Evolutionary conservation across 2,329 filamentous ascomycete genomes (phyloP).

Genomic region (Epicoccum sorghinum): DNA sequence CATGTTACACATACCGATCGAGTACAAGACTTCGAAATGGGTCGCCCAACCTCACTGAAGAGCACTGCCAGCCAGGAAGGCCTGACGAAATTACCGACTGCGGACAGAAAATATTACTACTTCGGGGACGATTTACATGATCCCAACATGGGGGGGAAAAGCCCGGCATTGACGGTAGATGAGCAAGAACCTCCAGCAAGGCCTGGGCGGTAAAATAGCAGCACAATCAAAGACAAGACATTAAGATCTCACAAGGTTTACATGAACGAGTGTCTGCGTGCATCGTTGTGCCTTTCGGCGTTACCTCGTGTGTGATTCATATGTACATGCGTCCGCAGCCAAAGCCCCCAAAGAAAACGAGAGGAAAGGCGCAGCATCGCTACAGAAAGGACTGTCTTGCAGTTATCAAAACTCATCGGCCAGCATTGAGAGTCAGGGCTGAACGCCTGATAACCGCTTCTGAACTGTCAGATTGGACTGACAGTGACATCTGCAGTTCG

Average conservation of each 20-base stretch:
- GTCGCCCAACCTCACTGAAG: slow-evolving; percentile 23
- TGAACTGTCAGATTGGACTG: neutral
- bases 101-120: slow-evolving; percentile 15
- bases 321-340: no score
- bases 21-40: slow-evolving; percentile 27
- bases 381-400: no score
- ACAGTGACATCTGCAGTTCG: slow-evolving; percentile 1
- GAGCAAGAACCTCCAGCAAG: neutral
- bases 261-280: no score
- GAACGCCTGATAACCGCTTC: neutral
- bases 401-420: no score
- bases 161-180: slow-evolving; percentile 1
- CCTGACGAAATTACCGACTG: slow-evolving; percentile 21
- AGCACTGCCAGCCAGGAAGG: slow-evolving; percentile 31
- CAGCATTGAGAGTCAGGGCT: no score
- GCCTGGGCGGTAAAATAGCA: neutral
- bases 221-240: neutral
- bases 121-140: slow-evolving; percentile 19
- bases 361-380: no score
- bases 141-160: slow-evolving; percentile 2
- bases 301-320: no score
- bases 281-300: no score
- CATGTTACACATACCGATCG: slow-evolving; percentile 35
- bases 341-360: no score
- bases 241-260: neutral